phyloP scores from a whole-genome alignment of 352 stramenopile genomes.

The Pythium apleroticum region DNA sequence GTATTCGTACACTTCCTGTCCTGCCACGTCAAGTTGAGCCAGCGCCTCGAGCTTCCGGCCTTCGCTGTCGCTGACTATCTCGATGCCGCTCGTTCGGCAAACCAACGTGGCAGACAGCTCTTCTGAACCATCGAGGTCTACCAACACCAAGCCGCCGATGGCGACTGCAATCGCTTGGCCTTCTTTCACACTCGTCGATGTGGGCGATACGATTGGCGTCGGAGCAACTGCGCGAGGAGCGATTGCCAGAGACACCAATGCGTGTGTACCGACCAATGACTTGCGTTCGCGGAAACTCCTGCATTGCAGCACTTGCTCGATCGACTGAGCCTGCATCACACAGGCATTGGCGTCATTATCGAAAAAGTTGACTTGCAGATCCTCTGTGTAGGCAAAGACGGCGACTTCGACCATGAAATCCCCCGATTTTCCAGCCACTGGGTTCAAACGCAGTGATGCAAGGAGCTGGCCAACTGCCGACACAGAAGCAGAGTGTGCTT shows the following conservation, averaged over 20 bases:
- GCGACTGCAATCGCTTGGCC: slow-evolving; percentile 2
- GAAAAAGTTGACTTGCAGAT: slow-evolving; percentile 16
- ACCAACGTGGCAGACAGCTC: slow-evolving; percentile 7
- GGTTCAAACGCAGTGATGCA: slow-evolving; percentile 6
- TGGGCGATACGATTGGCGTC: neutral
- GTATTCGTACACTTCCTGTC: neutral
- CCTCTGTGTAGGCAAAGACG: slow-evolving; percentile 14
- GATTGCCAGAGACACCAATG: neutral
- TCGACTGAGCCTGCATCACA: neutral
- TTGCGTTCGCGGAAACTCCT: slow-evolving; percentile 27
- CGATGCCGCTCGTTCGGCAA: slow-evolving; percentile 7
- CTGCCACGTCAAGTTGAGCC: neutral
- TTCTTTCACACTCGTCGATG: neutral
- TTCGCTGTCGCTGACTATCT: neutral
- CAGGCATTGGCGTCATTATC: slow-evolving; percentile 5
- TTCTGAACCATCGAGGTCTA: slow-evolving; percentile 23
- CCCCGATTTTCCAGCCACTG: slow-evolving; percentile 9
- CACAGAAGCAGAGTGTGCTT: neutral
- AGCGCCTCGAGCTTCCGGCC: neutral
- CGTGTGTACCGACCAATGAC: slow-evolving; percentile 13
- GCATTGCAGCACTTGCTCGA: slow-evolving; percentile 12
- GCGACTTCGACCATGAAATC: slow-evolving; percentile 8
- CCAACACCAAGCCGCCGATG: slow-evolving; percentile 2
- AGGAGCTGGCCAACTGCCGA: neutral
- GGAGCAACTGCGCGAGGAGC: slow-evolving; percentile 15